These are phyloP conservation scores for Cyathus striatus DNA, from an alignment of 768 basidiomycete genomes.

Conservation along the genomic window DNA sequence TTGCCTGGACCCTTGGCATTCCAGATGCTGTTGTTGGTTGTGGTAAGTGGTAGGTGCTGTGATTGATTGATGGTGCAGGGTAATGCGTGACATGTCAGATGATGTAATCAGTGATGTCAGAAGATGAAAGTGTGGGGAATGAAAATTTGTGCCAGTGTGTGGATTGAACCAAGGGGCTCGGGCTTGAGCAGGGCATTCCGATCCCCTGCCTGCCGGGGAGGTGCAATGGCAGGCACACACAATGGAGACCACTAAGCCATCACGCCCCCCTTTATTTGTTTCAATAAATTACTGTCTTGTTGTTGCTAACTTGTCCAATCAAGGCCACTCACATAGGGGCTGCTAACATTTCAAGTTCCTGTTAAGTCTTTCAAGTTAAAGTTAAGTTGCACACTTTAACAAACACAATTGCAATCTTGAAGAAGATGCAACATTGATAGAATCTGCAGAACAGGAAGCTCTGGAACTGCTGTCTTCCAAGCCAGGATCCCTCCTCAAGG, in stretches of 20 bases:
- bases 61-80: constrained; percentile 58
- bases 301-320: too few relatives aligned
- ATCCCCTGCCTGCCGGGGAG: constrained; percentile 70
- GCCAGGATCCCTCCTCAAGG: too few relatives aligned
- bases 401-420: not conserved
- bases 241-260: constrained; percentile 54
- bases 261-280: too few relatives aligned
- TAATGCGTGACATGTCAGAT: too few relatives aligned
- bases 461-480: constrained; percentile 11
- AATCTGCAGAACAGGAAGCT: constrained; percentile 7
- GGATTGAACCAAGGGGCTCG: not conserved
- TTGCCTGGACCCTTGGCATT: constrained; percentile 79
- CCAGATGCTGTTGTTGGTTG: constrained; percentile 77
- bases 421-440: constrained; percentile 5
- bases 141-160: constrained; percentile 46
- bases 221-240: constrained; percentile 58
- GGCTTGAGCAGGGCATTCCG: constrained; percentile 73
- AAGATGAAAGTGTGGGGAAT: constrained; percentile 76
- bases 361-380: constrained; percentile 6
- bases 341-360: constrained; percentile 24
- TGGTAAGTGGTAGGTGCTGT: constrained; percentile 34
- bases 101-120: too few relatives aligned
- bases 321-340: constrained; percentile 41
- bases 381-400: constrained; percentile 7
- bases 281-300: too few relatives aligned